Evolutionary conservation across 208 protist genomes (phyloP), one percentile per base, ranked within the genome.

Genomic region (Leishmania mexicana): DNA sequence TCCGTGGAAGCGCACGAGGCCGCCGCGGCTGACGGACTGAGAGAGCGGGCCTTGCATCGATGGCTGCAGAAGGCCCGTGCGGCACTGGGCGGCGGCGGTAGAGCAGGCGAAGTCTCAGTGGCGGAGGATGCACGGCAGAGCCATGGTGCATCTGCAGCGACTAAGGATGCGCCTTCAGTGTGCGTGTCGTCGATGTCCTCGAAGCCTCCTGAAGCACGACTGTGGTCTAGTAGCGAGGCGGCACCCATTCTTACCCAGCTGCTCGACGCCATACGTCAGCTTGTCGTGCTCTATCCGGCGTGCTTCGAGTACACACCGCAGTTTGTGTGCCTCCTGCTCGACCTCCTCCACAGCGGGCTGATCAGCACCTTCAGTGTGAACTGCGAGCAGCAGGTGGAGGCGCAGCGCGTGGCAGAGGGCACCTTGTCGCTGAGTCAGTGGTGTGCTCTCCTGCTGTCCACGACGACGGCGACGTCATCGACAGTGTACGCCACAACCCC

Each of bases 161-260:
- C 42, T 42, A 60, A 13, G 11, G 19, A 42, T 38, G 54, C 38
- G 19, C 38, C 35, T 17, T 57, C 53, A 11, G n/a, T 49, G 19
- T 47, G 17, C 64, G 21, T 40, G 24, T 72, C 67, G 67, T 54
- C 51, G 51, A 72, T 47, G 67, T 42, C 67, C 7, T 31, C 73
- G 6, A 62, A n/a, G 73, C 31, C 73, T 31, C 47, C 73, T 8
- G 13, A 28, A 15, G 35, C n/a, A 31, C 24, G 38, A 31, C 49
- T 40, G 51, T 28, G 45, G 73, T 58, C 49, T 24, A n/a, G 47
- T 79, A 86, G 54, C 28, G 85, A 78, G 75, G 49, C 70, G 1
- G 88, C 96, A 7, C 98, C 98, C 24, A 96, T 99, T 64, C 96
- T 99, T 72, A 49, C 92, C 10, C 98, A 99, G 90, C 99, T 95